Conservation (phyloP, 148 eudicot species). For the Suaeda aralocaspica region DNA sequence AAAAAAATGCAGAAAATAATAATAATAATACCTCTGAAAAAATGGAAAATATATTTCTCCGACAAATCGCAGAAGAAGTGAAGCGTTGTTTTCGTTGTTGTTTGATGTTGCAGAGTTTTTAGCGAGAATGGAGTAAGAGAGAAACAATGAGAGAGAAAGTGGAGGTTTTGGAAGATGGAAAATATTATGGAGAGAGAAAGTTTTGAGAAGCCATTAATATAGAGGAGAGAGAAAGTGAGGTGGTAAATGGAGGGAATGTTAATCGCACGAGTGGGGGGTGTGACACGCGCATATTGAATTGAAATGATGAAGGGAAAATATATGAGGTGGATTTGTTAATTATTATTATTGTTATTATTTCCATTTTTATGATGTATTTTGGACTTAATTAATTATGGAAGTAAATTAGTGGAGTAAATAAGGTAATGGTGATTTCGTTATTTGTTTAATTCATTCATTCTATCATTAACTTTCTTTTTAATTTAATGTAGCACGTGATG, state of each 20-base stretch:
- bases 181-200: slow-evolving; percentile 13
- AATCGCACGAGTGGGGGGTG: slow-evolving; percentile 21
- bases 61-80: slow-evolving; percentile 22
- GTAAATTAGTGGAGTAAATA: not conserved
- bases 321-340: not conserved
- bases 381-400: too few relatives aligned
- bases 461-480: not conserved
- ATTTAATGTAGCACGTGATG: slow-evolving; percentile 7
- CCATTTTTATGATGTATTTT: too few relatives aligned
- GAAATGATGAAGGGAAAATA: not conserved
- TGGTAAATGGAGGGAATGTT: not conserved
- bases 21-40: not conserved
- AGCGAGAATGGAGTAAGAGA: not conserved
- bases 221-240: not conserved
- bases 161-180: not conserved
- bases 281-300: not conserved
- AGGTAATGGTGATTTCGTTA: not conserved
- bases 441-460: not conserved
- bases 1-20: not conserved
- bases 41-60: too few relatives aligned
- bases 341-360: too few relatives aligned
- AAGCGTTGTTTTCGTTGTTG: not conserved
- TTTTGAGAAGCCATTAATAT: slow-evolving; percentile 17
- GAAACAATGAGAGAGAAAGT: not conserved
- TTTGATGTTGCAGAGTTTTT: not conserved